These are phyloP conservation scores for Panellus pusillus DNA, from an alignment of 768 basidiomycete genomes.

Conservation along the genomic window DNA sequence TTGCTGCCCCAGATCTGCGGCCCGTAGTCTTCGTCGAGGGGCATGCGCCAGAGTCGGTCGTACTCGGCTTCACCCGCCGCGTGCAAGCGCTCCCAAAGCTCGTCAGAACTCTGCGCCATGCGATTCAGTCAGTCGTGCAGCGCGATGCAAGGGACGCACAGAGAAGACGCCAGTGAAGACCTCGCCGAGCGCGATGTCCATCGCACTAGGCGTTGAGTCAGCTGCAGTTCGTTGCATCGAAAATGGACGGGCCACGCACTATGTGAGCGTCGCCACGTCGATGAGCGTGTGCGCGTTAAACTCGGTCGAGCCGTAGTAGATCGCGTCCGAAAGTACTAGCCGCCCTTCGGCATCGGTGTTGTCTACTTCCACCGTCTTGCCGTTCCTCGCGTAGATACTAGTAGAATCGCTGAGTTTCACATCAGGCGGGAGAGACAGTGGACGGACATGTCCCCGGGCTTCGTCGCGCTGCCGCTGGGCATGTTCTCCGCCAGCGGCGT, in stretches of 20 bases:
- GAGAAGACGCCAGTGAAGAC: constrained; percentile 78
- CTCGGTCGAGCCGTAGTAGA: constrained; percentile 76
- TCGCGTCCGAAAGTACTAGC: constrained; percentile 76
- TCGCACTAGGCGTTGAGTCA: constrained; percentile 48
- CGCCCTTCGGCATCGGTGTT: constrained; percentile 88
- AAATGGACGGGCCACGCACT: constrained; percentile 40
- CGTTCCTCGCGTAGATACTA: constrained; percentile 85
- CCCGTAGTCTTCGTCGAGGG: constrained; percentile 78
- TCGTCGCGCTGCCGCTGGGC: constrained; percentile 71
- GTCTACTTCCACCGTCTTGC: constrained; percentile 83
- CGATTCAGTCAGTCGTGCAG: too few species aligned
- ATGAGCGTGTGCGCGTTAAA: constrained; percentile 82
- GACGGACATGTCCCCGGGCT: constrained; percentile 82
- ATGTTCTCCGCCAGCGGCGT: constrained; percentile 85
- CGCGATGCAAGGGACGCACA: constrained; percentile 35
- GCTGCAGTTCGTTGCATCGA: background rate
- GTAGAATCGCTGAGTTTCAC: too few species aligned
- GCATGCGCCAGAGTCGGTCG: constrained; percentile 90
- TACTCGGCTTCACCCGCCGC: constrained; percentile 71
- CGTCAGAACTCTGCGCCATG: constrained; percentile 59
- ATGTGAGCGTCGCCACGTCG: constrained; percentile 86
- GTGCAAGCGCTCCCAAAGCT: constrained; percentile 70
- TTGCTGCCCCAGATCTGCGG: constrained; percentile 76
- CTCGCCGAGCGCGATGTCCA: constrained; percentile 73
- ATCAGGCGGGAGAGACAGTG: too few species aligned